Evolutionary conservation across 306 rosid genomes (phyloP).

Genomic region (Fragaria ananassa): DNA sequence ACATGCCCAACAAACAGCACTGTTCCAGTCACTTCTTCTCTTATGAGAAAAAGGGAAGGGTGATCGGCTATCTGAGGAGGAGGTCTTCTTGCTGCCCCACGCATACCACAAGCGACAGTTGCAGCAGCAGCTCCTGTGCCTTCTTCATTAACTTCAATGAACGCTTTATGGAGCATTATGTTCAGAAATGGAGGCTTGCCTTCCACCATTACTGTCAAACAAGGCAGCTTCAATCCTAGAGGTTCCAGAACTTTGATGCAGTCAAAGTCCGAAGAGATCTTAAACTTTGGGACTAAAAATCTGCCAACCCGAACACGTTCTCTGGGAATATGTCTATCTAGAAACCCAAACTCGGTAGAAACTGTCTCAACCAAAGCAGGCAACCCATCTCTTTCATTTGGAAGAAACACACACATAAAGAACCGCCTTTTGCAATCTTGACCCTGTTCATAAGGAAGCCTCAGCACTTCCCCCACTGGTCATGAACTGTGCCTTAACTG

Average conservation of each 20-base stretch:
- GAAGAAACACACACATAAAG: slow-evolving; percentile 32
- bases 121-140: too few species aligned
- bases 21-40: too few species aligned
- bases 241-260: background rate
- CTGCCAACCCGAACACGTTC: background rate
- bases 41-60: too few species aligned
- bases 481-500: slow-evolving; percentile 20
- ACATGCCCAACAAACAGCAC: too few species aligned
- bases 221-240: slow-evolving; percentile 15
- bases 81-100: too few species aligned
- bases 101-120: too few species aligned
- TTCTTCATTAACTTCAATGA: too few species aligned
- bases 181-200: too few species aligned
- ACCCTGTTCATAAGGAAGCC: slow-evolving; percentile 3
- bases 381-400: slow-evolving; percentile 24
- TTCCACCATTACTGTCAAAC: too few species aligned
- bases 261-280: slow-evolving; percentile 5
- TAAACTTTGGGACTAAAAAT: slow-evolving; percentile 30
- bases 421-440: background rate
- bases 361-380: slow-evolving; percentile 8
- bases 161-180: too few species aligned
- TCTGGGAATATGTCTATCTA: background rate
- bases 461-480: background rate
- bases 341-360: background rate
- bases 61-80: too few species aligned